Evolutionary conservation across 352 stramenopile species (phyloP).

Genomic region (Phytophthora tubulina): DNA sequence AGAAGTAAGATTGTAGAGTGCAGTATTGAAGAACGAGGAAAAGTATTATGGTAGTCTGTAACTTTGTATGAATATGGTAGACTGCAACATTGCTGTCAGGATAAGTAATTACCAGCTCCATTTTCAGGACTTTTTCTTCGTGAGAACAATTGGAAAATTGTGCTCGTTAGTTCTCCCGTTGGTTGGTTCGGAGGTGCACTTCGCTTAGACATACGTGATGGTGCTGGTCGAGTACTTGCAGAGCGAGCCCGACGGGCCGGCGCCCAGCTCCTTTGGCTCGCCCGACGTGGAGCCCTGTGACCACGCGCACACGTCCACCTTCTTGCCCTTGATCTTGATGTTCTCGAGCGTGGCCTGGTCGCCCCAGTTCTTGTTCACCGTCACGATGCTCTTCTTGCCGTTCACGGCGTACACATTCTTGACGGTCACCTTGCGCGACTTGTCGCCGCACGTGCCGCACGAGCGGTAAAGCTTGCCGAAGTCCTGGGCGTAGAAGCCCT

Average conservation of each 20-base stretch:
- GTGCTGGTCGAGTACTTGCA: conserved; percentile 38
- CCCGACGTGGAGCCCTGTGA: conserved; percentile 27
- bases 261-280: conserved; percentile 20
- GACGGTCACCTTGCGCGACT: conserved; percentile 21
- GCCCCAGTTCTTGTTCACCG: conserved; percentile 38
- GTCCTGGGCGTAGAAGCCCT: conserved; percentile 19
- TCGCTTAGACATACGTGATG: conserved; percentile 24
- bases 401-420: conserved; percentile 32
- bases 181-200: neutral
- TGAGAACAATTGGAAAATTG: neutral
- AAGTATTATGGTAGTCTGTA: too few relatives aligned
- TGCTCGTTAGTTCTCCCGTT: neutral
- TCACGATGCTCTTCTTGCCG: conserved; percentile 41
- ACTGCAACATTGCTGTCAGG: too few relatives aligned
- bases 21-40: too few relatives aligned
- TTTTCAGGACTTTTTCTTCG: neutral
- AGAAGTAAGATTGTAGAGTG: too few relatives aligned
- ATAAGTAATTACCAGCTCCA: neutral
- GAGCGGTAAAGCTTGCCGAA: conserved; percentile 8
- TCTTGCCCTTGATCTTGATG: conserved; percentile 49
- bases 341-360: conserved; percentile 45
- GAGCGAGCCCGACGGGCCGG: conserved; percentile 25
- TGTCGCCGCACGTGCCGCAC: neutral
- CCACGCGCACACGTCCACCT: conserved; percentile 27
- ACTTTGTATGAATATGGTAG: too few relatives aligned